Percentiles rank a stretch among this genome's conserved stretches.
These are phyloP conservation scores for Psilocybe cubensis DNA, from an alignment of 768 basidiomycete genomes.

Conservation along the genomic window DNA sequence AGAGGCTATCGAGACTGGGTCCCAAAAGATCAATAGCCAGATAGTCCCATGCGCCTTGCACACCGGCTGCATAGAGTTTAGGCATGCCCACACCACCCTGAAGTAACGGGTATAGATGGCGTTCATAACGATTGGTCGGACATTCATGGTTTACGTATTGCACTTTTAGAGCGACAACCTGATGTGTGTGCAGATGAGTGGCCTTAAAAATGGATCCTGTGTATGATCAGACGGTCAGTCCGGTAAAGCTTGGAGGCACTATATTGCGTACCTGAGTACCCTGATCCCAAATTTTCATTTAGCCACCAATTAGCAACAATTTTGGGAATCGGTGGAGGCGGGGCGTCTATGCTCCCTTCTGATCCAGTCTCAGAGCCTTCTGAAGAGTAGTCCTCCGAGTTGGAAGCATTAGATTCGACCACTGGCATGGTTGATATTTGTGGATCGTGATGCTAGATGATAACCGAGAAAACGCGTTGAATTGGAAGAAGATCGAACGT, in stretches of 20 bases:
- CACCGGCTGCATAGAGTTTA: conserved; percentile 64
- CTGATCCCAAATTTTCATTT: conserved; percentile 63
- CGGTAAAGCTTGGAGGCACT: neutral
- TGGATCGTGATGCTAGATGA: neutral
- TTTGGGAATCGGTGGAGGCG: conserved; percentile 32
- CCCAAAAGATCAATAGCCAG: conserved; percentile 82
- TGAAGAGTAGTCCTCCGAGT: conserved; percentile 18
- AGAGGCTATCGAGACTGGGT: conserved; percentile 65
- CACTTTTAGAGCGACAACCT: conserved; percentile 74
- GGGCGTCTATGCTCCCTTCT: conserved; percentile 14
- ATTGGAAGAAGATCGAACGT: neutral
- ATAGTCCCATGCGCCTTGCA: conserved; percentile 64
- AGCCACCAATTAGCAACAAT: conserved; percentile 67
- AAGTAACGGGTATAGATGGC: conserved; percentile 66
- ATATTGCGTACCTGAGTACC: conserved; percentile 63
- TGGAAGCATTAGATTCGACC: conserved; percentile 2
- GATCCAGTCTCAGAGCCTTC: conserved; percentile 18
- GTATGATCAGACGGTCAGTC: neutral
- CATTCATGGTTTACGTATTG: conserved; percentile 73
- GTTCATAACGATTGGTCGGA: conserved; percentile 77
- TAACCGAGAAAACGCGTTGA: neutral
- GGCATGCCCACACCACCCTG: conserved; percentile 80
- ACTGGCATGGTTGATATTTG: conserved; percentile 4
- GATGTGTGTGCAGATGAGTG: conserved; percentile 53
- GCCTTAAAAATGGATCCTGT: conserved; percentile 76